These are phyloP conservation scores for Coniochaeta sp. DNA, from an alignment of 2,329 filamentous ascomycete species.

Conservation along the genomic window DNA sequence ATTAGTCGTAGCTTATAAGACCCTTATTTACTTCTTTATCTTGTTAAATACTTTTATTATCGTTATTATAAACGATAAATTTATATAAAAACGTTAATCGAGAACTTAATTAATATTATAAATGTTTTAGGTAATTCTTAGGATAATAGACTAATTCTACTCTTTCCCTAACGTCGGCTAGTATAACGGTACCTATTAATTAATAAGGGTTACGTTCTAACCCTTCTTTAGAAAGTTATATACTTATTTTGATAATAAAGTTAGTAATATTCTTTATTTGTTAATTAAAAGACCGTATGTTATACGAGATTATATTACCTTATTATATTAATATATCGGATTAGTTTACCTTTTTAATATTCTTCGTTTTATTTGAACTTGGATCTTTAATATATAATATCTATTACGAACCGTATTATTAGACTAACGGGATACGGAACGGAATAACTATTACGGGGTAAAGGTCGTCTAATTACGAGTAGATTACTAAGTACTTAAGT, in stretches of 20 bases:
- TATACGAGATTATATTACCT: neutral
- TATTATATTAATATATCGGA: neutral
- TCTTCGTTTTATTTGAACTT: conserved; percentile 45
- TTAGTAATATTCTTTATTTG: conserved; percentile 20
- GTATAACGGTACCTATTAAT: conserved; percentile 17
- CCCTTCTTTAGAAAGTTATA: conserved; percentile 46
- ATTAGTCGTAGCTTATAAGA: conserved; percentile 26
- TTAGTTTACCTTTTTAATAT: conserved; percentile 28
- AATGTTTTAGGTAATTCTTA: conserved; percentile 9
- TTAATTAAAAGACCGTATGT: neutral
- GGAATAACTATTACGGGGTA: too few species aligned
- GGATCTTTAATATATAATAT: conserved; percentile 48
- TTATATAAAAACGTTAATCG: conserved; percentile 13
- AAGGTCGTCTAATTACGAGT: too few species aligned
- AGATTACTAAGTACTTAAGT: too few species aligned
- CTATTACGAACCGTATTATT: too few species aligned
- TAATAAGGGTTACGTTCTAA: conserved; percentile 36
- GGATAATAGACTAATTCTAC: conserved; percentile 20
- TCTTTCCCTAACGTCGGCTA: conserved; percentile 13
- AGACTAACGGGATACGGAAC: too few species aligned
- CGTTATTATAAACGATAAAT: conserved; percentile 30
- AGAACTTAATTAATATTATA: conserved; percentile 22
- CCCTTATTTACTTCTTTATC: conserved; percentile 36
- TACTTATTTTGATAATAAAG: conserved; percentile 23
- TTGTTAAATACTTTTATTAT: conserved; percentile 46